Conservation (phyloP, 2,329 filamentous ascomycete genomes). For the Thermothelomyces thermophilus region DNA sequence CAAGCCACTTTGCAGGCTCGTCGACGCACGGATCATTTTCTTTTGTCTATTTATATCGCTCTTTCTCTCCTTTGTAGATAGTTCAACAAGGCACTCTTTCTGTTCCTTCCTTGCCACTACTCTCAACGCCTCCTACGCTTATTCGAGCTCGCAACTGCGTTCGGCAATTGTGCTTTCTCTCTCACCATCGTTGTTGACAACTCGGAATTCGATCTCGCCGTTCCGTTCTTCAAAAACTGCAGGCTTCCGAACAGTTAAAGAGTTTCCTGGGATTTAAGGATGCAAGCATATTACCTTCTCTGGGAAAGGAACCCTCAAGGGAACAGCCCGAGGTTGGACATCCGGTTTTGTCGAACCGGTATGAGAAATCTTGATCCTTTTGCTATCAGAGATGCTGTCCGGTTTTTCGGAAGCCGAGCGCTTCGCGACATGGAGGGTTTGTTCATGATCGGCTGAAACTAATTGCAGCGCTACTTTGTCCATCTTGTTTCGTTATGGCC, state of each 20-base stretch:
- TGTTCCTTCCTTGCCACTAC: no score
- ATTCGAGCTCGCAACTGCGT: no score
- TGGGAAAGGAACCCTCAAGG: slow-evolving; percentile 67
- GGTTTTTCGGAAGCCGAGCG: slow-evolving; percentile 64
- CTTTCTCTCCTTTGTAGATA: no score
- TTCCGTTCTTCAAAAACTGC: slow-evolving; percentile 89
- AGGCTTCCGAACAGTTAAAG: slow-evolving; percentile 45
- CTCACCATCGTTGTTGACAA: slow-evolving; percentile 91
- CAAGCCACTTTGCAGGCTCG: no score
- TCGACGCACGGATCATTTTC: no score
- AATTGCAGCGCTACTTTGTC: not conserved
- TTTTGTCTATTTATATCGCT: no score
- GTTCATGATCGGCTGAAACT: not conserved
- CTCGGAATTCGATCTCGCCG: slow-evolving; percentile 92
- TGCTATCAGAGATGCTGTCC: slow-evolving; percentile 51
- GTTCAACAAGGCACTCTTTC: no score
- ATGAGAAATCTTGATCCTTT: slow-evolving; percentile 51
- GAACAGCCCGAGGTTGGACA: slow-evolving; percentile 45
- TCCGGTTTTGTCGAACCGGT: slow-evolving; percentile 35
- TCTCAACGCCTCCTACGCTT: no score
- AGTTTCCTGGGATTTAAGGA: slow-evolving; percentile 36
- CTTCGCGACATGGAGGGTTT: slow-evolving; percentile 40
- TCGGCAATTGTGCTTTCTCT: slow-evolving; percentile 78
- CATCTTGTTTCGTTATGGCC: not conserved
- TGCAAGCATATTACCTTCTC: slow-evolving; percentile 58